Evolutionary conservation across 306 rosid species (phyloP).

Genomic region (Citrullus mucosospermus): DNA sequence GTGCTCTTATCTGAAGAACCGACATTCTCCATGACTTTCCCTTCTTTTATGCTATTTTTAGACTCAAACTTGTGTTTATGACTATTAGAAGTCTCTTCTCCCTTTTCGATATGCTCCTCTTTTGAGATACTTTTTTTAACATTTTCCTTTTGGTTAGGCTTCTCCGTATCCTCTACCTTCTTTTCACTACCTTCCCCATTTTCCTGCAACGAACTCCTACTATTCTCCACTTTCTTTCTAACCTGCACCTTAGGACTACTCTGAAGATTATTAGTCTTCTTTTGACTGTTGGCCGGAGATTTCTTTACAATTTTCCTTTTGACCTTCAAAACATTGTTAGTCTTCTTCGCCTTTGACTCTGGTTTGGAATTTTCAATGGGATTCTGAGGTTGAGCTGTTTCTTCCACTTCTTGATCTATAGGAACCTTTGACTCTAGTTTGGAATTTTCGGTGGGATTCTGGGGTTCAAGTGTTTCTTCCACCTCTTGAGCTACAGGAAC

Average conservation of each 20-base stretch:
- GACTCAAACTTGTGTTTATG: constrained; percentile 9
- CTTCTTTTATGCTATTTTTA: constrained; percentile 18
- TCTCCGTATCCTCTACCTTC: constrained; percentile 17
- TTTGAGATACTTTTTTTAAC: constrained; percentile 12
- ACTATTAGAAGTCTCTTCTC: constrained; percentile 15
- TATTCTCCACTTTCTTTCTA: constrained; percentile 18
- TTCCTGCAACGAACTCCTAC: not conserved
- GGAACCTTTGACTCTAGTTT: not conserved
- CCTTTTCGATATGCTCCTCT: constrained; percentile 19
- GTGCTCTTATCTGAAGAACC: constrained; percentile 16
- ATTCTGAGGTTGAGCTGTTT: not conserved
- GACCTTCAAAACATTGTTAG: not conserved
- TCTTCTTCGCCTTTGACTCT: not conserved
- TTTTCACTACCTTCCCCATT: constrained; percentile 15
- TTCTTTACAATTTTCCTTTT: constrained; percentile 5
- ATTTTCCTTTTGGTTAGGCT: constrained; percentile 14
- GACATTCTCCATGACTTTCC: constrained; percentile 16
- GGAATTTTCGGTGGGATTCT: not conserved
- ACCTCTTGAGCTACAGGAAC: not conserved
- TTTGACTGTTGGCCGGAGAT: not conserved
- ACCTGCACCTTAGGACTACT: constrained; percentile 9
- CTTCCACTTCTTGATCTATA: not conserved
- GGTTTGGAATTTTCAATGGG: not conserved
- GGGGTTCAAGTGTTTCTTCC: not conserved
- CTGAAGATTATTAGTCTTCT: not conserved